Conservation (phyloP, 208 protist genomes). For the Acanthamoeba sp. region DNA sequence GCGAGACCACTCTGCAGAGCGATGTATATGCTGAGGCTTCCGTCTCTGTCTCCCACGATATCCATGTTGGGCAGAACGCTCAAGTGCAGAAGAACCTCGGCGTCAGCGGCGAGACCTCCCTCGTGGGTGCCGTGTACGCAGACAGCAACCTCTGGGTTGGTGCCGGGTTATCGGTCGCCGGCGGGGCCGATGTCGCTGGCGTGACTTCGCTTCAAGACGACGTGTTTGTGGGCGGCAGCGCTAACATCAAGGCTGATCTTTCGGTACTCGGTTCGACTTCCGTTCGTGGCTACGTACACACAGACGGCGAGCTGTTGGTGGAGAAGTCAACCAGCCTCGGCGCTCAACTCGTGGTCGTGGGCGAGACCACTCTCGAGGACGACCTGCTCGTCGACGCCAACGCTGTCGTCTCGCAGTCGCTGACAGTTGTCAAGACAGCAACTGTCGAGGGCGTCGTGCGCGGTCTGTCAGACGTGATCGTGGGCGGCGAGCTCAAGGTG, state of each 20-base stretch:
- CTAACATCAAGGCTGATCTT: neutral
- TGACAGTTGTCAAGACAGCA: neutral
- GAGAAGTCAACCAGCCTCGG: slow-evolving; percentile 2
- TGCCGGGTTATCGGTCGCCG: neutral
- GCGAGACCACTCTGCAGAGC: neutral
- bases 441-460: no score
- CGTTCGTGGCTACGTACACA: neutral
- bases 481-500: no score
- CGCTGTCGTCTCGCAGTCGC: neutral
- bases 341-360: neutral
- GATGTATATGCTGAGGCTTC: neutral
- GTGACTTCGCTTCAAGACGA: neutral
- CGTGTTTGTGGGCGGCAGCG: neutral
- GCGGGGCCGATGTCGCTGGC: neutral
- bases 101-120: neutral
- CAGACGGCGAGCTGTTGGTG: slow-evolving; percentile 4
- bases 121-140: neutral
- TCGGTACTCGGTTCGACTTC: neutral
- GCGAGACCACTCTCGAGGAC: neutral
- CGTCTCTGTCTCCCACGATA: no score
- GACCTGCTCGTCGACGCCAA: neutral
- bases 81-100: neutral
- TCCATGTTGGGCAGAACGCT: neutral
- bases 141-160: neutral
- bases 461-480: no score